A percentile compares a stretch with the other conserved stretches of the same genome.
Evolutionary conservation across 345 rosid species (phyloP).

Genomic region (Brassica rapa): DNA sequence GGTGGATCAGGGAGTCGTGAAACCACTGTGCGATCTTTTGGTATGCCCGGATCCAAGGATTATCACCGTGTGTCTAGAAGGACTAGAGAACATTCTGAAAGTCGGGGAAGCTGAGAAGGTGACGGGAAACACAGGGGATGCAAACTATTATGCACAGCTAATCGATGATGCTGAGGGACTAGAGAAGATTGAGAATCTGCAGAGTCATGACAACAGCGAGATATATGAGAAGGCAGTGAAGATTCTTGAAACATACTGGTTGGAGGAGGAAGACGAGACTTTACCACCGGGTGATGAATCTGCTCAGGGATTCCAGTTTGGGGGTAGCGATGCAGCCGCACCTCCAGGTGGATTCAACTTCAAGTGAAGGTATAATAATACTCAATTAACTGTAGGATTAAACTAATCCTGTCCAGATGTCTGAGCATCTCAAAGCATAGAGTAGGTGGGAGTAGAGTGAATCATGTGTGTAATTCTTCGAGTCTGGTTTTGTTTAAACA

Average conservation of each 20-base stretch:
- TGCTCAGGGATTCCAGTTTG: constrained; percentile 67
- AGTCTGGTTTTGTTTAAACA: constrained; percentile 36
- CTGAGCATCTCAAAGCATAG: constrained; percentile 2
- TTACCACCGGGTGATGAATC: constrained; percentile 63
- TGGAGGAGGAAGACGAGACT: constrained; percentile 75
- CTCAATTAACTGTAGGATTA: neutral
- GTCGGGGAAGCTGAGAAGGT: constrained; percentile 74
- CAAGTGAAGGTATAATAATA: constrained; percentile 50
- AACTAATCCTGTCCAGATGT: constrained; percentile 1
- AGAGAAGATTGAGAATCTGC: constrained; percentile 81
- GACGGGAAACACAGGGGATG: constrained; percentile 55
- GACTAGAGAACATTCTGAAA: constrained; percentile 78
- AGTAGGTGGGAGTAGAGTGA: constrained; percentile 9
- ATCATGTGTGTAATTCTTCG: constrained; percentile 12
- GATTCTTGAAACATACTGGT: constrained; percentile 82
- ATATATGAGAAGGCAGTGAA: constrained; percentile 87
- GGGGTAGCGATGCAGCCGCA: constrained; percentile 54
- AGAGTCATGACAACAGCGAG: constrained; percentile 82
- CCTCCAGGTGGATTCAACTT: constrained; percentile 89
- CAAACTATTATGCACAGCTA: constrained; percentile 63
- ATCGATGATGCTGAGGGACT: constrained; percentile 82
- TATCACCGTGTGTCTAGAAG: constrained; percentile 77
- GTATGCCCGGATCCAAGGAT: constrained; percentile 85
- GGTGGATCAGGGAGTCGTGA: constrained; percentile 75
- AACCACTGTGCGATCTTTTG: constrained; percentile 79